Evolutionary conservation across 2,329 filamentous ascomycete species (phyloP), one percentile per base, ranked within the genome.

Genomic region (Truncatella angustata): DNA sequence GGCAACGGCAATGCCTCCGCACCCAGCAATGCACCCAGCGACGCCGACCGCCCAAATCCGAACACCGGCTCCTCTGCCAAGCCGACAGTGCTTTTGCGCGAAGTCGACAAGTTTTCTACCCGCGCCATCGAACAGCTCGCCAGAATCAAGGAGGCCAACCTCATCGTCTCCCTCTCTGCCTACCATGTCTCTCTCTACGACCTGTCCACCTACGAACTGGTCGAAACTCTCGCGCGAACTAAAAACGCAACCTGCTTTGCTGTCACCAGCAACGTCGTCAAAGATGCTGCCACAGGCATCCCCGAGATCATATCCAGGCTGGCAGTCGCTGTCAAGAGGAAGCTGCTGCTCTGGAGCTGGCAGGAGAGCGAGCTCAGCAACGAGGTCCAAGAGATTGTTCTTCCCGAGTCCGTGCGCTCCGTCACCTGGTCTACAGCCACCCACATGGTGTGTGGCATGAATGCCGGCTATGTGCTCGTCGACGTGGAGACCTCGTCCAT

Each of bases 201-300:
- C 68, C 78, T 96, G 20, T 85, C 93, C 58, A 90, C 85, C 26
- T 97, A 95, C 70, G 80, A 88, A 58, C 79, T 92, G 52, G 83
- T 93, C 64, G 89, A 96, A 69, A 88, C 80, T 1, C 77, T 99
- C 39, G 74, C 84, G 48, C 87, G 87, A 66, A 96, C 92, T 11
- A 94, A 90, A 72, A 94, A 94, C 60, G 93, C 94, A 12, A 87
- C 86, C 2, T 86, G 87, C 39, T 97, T 99, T 69, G 91, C 93
- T 1, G 90, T 96, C 39, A 97, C 92, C 2, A 96, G 91, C 57
- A 96, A 97, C 69, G 95, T 97, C 51, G 88, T 96, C 60, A 93
- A 94, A 68, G 94, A 99, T 69, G 74, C 85, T 5, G 83, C 84
- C 46, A 96, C 91, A 0, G 89, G 89, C 21, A 92, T 99, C 46